These are phyloP conservation scores for Conoideocrella luteorostrata DNA, from an alignment of 2,329 filamentous ascomycete genomes.

Conservation along the genomic window DNA sequence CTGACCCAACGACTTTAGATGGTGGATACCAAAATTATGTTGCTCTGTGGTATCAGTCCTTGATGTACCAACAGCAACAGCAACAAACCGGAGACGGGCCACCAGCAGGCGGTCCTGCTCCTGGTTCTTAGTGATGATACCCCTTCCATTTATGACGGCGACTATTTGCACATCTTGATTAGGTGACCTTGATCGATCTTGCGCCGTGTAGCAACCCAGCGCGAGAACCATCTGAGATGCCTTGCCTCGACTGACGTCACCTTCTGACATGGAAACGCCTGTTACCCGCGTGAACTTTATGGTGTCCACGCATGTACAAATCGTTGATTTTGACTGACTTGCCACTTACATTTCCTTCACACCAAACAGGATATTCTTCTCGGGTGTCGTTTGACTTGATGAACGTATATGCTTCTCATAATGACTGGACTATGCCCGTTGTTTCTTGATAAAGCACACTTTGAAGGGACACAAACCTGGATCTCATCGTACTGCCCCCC, in stretches of 20 bases:
- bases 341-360: conserved; percentile 12
- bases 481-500: background rate
- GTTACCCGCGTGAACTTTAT: conserved; percentile 20
- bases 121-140: conserved; percentile 29
- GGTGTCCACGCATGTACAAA: conserved; percentile 27
- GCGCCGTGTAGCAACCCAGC: conserved; percentile 6
- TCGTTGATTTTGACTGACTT: conserved; percentile 11
- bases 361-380: too few species aligned
- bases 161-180: conserved; percentile 18
- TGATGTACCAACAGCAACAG: conserved; percentile 38
- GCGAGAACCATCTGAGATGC: conserved; percentile 20
- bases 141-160: conserved; percentile 5
- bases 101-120: conserved; percentile 27
- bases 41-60: conserved; percentile 72
- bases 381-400: conserved; percentile 4
- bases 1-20: conserved; percentile 39
- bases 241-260: conserved; percentile 27
- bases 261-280: conserved; percentile 16
- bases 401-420: conserved; percentile 2
- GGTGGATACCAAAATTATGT: conserved; percentile 78
- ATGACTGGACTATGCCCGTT: conserved; percentile 4
- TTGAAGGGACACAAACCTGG: background rate
- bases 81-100: conserved; percentile 32
- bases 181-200: conserved; percentile 28
- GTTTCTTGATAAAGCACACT: background rate